These are phyloP conservation scores for Piper longum DNA, from an alignment of 164 flowering plant species.

Conservation along the genomic window DNA sequence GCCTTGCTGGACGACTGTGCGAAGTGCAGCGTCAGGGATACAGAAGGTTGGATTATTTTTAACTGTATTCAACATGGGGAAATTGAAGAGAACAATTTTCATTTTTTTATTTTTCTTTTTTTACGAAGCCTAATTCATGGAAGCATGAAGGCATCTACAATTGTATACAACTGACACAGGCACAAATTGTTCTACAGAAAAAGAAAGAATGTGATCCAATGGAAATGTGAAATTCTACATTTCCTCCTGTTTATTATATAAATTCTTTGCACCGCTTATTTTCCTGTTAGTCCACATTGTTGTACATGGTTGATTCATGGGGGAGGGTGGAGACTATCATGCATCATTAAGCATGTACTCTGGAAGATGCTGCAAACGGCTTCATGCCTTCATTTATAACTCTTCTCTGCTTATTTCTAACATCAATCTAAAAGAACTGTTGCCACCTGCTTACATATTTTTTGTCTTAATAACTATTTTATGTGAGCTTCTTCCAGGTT, in stretches of 20 bases:
- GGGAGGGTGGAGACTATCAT: background rate
- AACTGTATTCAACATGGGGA: background rate
- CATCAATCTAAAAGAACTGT: too few species aligned
- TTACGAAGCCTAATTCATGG: slow-evolving; percentile 8
- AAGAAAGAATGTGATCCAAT: background rate
- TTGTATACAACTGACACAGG: slow-evolving; percentile 16
- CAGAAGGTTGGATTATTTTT: slow-evolving; percentile 4
- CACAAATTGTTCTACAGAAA: background rate
- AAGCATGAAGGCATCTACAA: slow-evolving; percentile 12
- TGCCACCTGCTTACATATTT: too few species aligned
- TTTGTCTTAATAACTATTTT: too few species aligned
- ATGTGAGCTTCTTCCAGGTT: too few species aligned
- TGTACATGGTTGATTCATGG: background rate
- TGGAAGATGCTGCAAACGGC: background rate
- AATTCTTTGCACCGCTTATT: background rate
- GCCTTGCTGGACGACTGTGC: slow-evolving; percentile 18
- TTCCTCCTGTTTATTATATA: background rate
- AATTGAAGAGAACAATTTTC: slow-evolving; percentile 1
- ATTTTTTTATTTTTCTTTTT: slow-evolving; percentile 1
- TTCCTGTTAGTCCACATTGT: background rate
- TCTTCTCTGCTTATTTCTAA: too few species aligned
- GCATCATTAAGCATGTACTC: background rate
- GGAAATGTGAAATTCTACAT: slow-evolving; percentile 3
- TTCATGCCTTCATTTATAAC: too few species aligned
- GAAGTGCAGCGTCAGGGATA: slow-evolving; percentile 24